These are phyloP conservation scores for Cercospora canescens DNA, from an alignment of 2,329 filamentous ascomycete genomes.

Conservation along the genomic window DNA sequence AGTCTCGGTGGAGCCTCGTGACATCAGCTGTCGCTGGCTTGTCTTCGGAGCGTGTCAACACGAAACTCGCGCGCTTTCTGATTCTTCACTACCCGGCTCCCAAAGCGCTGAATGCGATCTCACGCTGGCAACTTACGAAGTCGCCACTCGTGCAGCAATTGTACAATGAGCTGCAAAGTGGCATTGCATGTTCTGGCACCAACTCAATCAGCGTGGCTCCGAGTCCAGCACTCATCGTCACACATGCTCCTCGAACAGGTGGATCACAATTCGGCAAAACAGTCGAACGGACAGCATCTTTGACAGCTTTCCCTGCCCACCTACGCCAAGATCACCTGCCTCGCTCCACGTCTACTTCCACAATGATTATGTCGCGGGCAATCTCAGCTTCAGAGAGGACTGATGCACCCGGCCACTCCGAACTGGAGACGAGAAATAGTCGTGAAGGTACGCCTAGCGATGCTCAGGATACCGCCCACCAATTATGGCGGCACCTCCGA, in stretches of 20 bases:
- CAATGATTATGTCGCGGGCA: slow-evolving; percentile 11
- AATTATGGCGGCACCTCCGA: slow-evolving; percentile 42
- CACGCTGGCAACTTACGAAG: slow-evolving; percentile 22
- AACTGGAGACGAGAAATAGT: not conserved
- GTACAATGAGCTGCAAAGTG: slow-evolving; percentile 11
- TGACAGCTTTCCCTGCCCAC: not conserved
- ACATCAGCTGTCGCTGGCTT: slow-evolving; percentile 11
- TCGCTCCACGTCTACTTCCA: slow-evolving; percentile 12
- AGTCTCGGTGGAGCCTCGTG: slow-evolving; percentile 36
- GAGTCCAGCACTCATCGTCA: slow-evolving; percentile 17
- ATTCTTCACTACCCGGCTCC: slow-evolving; percentile 24
- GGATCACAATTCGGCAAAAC: not conserved
- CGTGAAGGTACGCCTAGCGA: slow-evolving; percentile 11
- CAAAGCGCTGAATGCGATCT: slow-evolving; percentile 27
- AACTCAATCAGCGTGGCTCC: not conserved
- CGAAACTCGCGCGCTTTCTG: slow-evolving; percentile 24
- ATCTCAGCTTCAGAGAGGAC: slow-evolving; percentile 20
- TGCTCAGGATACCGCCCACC: slow-evolving; percentile 33
- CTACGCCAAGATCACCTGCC: not conserved
- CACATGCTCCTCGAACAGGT: slow-evolving; percentile 7
- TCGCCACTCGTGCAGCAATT: slow-evolving; percentile 17
- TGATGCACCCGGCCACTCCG: slow-evolving; percentile 1
- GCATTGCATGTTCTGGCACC: not conserved
- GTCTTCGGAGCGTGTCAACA: slow-evolving; percentile 18
- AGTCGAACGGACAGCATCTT: slow-evolving; percentile 2